phyloP scores from a whole-genome alignment of 1,284 basidiomycete genomes.

The Tilletia horrida region DNA sequence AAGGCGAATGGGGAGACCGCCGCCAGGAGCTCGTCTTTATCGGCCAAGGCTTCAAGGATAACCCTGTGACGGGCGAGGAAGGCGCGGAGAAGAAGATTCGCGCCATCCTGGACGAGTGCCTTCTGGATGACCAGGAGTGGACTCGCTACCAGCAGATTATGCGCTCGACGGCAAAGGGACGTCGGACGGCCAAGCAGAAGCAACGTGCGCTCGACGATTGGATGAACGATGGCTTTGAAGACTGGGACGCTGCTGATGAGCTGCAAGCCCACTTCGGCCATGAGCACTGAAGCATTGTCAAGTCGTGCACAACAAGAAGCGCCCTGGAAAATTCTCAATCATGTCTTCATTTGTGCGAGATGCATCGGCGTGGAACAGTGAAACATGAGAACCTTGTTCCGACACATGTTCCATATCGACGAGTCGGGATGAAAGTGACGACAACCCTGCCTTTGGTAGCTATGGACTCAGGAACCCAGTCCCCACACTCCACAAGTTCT shows the following conservation, averaged over 20 bases:
- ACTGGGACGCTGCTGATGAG: constrained; percentile 53
- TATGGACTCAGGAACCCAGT: too few relatives aligned
- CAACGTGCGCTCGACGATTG: constrained; percentile 50
- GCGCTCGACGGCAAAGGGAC: constrained; percentile 42
- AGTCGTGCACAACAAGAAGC: too few relatives aligned
- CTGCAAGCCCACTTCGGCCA: constrained; percentile 29
- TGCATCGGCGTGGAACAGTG: too few relatives aligned
- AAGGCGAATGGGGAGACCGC: constrained; percentile 58
- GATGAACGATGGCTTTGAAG: constrained; percentile 56
- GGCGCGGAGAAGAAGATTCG: constrained; percentile 53
- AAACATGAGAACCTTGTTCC: too few relatives aligned
- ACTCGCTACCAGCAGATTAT: constrained; percentile 56
- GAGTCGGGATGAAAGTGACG: too few relatives aligned
- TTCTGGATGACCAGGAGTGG: constrained; percentile 58
- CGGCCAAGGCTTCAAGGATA: constrained; percentile 49
- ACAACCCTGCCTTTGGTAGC: too few relatives aligned
- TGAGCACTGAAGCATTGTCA: constrained; percentile 11
- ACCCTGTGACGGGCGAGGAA: neutral
- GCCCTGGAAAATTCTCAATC: too few relatives aligned
- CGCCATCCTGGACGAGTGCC: constrained; percentile 53
- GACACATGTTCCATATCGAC: too few relatives aligned
- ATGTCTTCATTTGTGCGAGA: too few relatives aligned
- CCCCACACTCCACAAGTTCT: too few relatives aligned
- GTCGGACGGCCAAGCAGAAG: constrained; percentile 27
- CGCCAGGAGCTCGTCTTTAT: constrained; percentile 57